These are phyloP conservation scores for Aureobasidium lini DNA, from an alignment of 2,329 filamentous ascomycete species.

Conservation along the genomic window DNA sequence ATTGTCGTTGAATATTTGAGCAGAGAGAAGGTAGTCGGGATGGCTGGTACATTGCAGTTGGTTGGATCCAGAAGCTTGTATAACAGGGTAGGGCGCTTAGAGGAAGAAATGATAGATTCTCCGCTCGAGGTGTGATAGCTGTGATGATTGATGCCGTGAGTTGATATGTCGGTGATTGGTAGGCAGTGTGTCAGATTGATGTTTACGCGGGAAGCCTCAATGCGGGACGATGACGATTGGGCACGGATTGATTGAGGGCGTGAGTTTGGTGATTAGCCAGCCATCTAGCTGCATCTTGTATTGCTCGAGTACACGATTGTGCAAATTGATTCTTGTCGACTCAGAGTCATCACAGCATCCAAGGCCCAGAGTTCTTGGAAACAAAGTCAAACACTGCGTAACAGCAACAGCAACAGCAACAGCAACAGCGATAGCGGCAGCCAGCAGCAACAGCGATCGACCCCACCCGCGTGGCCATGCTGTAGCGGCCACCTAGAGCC, in stretches of 20 bases:
- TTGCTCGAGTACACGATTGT: background rate
- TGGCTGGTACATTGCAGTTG: background rate
- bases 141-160: background rate
- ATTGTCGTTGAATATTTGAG: background rate
- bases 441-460: background rate
- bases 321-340: background rate
- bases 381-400: background rate
- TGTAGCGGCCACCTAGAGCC: background rate
- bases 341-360: background rate
- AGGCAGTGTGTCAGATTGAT: background rate
- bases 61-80: background rate
- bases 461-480: slow-evolving; percentile 12
- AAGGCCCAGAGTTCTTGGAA: background rate
- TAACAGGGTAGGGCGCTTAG: background rate
- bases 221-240: slow-evolving; percentile 7
- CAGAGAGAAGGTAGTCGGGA: background rate
- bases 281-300: background rate
- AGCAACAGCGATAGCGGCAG: background rate
- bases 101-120: slow-evolving; percentile 5
- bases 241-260: background rate
- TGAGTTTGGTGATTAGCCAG: background rate
- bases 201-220: background rate
- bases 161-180: too few species aligned
- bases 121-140: background rate
- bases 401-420: background rate